These are phyloP conservation scores for Pichia exigua DNA, from an alignment of 805 yeast species.

Conservation along the genomic window DNA sequence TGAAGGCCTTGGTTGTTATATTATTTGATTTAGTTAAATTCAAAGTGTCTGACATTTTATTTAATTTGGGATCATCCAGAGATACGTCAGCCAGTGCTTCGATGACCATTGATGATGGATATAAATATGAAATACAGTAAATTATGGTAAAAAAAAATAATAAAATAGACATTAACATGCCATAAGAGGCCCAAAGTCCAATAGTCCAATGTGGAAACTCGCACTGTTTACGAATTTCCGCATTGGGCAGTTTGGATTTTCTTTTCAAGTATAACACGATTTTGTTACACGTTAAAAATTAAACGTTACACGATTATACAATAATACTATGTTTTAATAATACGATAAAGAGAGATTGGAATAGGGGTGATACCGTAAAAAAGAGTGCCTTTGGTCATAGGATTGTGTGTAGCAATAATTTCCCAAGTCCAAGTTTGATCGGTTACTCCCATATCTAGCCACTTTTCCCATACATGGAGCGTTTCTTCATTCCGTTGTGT, in stretches of 20 bases:
- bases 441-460: slow-evolving; percentile 22
- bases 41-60: background rate
- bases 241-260: background rate
- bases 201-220: background rate
- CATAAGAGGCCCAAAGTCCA: background rate
- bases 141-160: background rate
- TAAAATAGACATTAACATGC: background rate
- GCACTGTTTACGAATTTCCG: slow-evolving; percentile 1
- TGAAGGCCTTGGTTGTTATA: background rate
- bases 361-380: background rate
- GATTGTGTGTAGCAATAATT: slow-evolving; percentile 3
- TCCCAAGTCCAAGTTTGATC: slow-evolving; percentile 24
- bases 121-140: background rate
- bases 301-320: background rate
- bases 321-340: background rate
- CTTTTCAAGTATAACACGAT: background rate
- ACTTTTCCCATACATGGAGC: slow-evolving; percentile 33
- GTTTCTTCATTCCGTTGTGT: slow-evolving; percentile 63
- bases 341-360: background rate
- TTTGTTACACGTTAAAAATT: background rate
- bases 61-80: background rate
- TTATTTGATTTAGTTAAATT: background rate
- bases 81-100: background rate
- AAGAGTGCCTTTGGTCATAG: background rate
- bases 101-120: background rate